Base-by-base conservation (phyloP, 1,284 basidiomycete genomes). In the Heimioporus punctisporus region DNA sequence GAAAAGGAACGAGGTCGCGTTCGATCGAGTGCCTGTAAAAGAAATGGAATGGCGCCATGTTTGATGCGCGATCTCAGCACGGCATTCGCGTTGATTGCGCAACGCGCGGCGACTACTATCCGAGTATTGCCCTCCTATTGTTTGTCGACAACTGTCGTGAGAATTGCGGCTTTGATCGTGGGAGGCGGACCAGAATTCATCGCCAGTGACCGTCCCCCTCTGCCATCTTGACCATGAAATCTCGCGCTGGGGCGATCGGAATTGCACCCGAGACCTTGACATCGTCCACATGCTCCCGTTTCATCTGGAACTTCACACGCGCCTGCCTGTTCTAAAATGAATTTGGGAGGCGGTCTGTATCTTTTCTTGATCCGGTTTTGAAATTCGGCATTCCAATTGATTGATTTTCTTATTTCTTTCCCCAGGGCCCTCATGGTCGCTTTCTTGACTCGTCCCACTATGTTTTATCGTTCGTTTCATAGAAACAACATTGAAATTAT, bases 211-310 rank as follows among this genome's bases (percentile, higher is more conserved):
- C 28, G 51, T 55, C 40, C 54, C 67, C 1, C 64, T 68, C 19
- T 55, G 57, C 45, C 69, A 71, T 45, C 64, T 67, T 12, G 61
- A 63, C 27, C 60, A 48, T 11, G 66, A 67, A 43, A 58, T 69
- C 14, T 56, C 54, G 14, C 67, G 49, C 5, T n/a, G 40, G 11
- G 12, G 28, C 4, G 40, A 50, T n/a, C n/a, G n/a, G n/a, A n/a
- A n/a, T n/a, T n/a, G n/a, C n/a, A n/a, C n/a, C n/a, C n/a, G n/a
- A n/a, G n/a, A n/a, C n/a, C n/a, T n/a, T n/a, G n/a, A n/a, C n/a
- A n/a, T n/a, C n/a, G n/a, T n/a, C n/a, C n/a, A n/a, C n/a, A n/a
- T n/a, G n/a, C n/a, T n/a, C n/a, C n/a, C n/a, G n/a, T n/a, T n/a
- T n/a, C n/a, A n/a, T n/a, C n/a, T n/a, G n/a, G n/a, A n/a, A n/a